These are phyloP conservation scores for Claviceps sp. DNA, from an alignment of 2,329 filamentous ascomycete genomes.

Conservation along the genomic window DNA sequence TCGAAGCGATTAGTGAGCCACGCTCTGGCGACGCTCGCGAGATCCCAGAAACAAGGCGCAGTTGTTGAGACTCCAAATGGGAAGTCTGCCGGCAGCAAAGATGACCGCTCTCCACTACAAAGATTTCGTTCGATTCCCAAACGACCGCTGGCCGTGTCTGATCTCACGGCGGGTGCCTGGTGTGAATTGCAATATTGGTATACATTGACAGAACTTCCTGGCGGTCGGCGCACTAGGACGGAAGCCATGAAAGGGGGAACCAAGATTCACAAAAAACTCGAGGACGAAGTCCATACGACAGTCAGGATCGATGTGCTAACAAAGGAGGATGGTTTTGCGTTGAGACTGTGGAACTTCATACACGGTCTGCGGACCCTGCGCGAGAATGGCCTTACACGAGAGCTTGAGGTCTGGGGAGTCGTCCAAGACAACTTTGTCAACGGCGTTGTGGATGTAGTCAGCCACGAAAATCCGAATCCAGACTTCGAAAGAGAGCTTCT, in stretches of 20 bases:
- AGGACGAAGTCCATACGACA: slow-evolving; percentile 71
- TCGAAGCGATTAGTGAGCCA: slow-evolving; percentile 54
- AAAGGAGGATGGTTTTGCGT: slow-evolving; percentile 69
- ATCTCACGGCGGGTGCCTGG: slow-evolving; percentile 82
- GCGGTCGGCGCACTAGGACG: slow-evolving; percentile 63
- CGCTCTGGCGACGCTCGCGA: slow-evolving; percentile 18
- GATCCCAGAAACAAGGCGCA: slow-evolving; percentile 6
- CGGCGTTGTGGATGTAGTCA: slow-evolving; percentile 80
- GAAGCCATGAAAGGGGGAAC: slow-evolving; percentile 74
- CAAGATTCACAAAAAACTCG: slow-evolving; percentile 66
- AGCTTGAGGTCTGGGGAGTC: slow-evolving; percentile 74
- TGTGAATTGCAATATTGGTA: slow-evolving; percentile 94
- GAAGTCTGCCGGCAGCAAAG: slow-evolving; percentile 9
- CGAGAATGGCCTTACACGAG: slow-evolving; percentile 57
- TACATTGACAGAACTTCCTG: slow-evolving; percentile 55
- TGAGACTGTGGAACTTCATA: slow-evolving; percentile 82
- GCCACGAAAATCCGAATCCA: slow-evolving; percentile 60
- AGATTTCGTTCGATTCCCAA: slow-evolving; percentile 65
- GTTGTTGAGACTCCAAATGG: background rate
- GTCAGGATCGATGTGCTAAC: slow-evolving; percentile 59
- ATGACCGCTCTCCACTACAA: slow-evolving; percentile 47
- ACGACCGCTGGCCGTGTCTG: slow-evolving; percentile 75
- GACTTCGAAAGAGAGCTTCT: slow-evolving; percentile 49
- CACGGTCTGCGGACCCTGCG: slow-evolving; percentile 66
- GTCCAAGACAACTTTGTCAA: slow-evolving; percentile 73